Evolutionary conservation across 2,329 filamentous ascomycete species (phyloP).

Genomic region (Hypoxylon sp.): DNA sequence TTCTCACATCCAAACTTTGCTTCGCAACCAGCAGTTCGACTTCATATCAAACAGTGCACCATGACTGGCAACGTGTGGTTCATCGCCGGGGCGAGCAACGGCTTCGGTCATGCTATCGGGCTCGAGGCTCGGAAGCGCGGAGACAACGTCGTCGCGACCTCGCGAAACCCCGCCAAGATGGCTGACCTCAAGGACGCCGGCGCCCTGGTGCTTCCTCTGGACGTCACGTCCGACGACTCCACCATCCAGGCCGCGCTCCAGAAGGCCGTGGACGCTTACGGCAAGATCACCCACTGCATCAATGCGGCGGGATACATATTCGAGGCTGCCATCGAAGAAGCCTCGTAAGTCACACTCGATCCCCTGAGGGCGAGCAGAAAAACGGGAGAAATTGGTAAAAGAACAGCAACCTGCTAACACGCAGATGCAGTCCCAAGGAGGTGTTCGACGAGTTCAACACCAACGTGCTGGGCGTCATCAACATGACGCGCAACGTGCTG

Average conservation of each 20-base stretch:
- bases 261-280: slow-evolving; percentile 44
- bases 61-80: slow-evolving; percentile 55
- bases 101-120: slow-evolving; percentile 58
- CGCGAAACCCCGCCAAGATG: slow-evolving; percentile 52
- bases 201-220: slow-evolving; percentile 54
- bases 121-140: slow-evolving; percentile 54
- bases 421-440: slow-evolving; percentile 34
- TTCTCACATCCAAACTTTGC: background rate
- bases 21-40: background rate
- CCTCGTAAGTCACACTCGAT: slow-evolving; percentile 33
- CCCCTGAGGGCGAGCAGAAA: background rate
- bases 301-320: slow-evolving; percentile 58
- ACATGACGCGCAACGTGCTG: slow-evolving; percentile 48
- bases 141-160: slow-evolving; percentile 60
- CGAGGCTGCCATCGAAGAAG: slow-evolving; percentile 53
- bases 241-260: slow-evolving; percentile 50
- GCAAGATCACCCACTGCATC: slow-evolving; percentile 57
- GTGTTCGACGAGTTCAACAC: slow-evolving; percentile 46
- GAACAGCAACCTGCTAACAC: background rate
- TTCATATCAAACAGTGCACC: slow-evolving; percentile 7
- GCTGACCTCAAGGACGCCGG: slow-evolving; percentile 53
- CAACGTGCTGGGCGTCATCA: slow-evolving; percentile 54
- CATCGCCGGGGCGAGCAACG: slow-evolving; percentile 60
- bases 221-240: slow-evolving; percentile 53
- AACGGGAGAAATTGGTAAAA: background rate